These are phyloP conservation scores for Globisporangium alternatum DNA, from an alignment of 352 stramenopile species.

Conservation along the genomic window DNA sequence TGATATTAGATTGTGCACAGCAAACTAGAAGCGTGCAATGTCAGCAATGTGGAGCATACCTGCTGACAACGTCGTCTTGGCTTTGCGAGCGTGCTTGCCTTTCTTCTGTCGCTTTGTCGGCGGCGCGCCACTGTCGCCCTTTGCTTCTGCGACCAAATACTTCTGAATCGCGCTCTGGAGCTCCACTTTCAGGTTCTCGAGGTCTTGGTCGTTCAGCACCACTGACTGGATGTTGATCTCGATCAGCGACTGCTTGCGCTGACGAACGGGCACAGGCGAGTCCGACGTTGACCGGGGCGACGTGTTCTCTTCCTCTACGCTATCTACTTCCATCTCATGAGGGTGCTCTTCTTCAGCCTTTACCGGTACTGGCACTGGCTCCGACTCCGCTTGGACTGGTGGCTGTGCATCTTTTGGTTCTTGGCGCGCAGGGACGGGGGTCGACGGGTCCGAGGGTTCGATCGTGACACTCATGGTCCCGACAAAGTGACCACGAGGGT, in stretches of 20 bases:
- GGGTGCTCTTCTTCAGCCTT: not conserved
- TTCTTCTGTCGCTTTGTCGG: constrained; percentile 67
- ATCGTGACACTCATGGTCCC: constrained; percentile 1
- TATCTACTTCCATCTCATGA: constrained; percentile 7
- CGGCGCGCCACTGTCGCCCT: constrained; percentile 24
- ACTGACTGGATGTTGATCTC: constrained; percentile 29
- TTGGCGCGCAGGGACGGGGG: not conserved
- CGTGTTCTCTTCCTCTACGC: not conserved
- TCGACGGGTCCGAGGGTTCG: not conserved
- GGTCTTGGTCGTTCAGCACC: constrained; percentile 32
- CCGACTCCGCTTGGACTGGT: not conserved
- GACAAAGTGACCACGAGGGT: constrained; percentile 6
- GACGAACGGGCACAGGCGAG: constrained; percentile 15
- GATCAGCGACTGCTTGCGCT: constrained; percentile 12
- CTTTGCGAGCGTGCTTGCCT: constrained; percentile 40
- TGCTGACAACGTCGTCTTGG: constrained; percentile 4
- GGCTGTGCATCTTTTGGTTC: not conserved
- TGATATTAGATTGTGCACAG: constrained; percentile 1
- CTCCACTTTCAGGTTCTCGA: constrained; percentile 40
- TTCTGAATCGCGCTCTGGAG: constrained; percentile 36
- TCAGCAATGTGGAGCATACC: constrained; percentile 12
- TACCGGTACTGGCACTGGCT: constrained; percentile 8
- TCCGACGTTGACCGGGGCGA: constrained; percentile 18
- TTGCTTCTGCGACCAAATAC: constrained; percentile 23
- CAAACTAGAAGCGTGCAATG: not conserved